Evolutionary conservation across 345 rosid genomes (phyloP).

Genomic region (Angophora floribunda): DNA sequence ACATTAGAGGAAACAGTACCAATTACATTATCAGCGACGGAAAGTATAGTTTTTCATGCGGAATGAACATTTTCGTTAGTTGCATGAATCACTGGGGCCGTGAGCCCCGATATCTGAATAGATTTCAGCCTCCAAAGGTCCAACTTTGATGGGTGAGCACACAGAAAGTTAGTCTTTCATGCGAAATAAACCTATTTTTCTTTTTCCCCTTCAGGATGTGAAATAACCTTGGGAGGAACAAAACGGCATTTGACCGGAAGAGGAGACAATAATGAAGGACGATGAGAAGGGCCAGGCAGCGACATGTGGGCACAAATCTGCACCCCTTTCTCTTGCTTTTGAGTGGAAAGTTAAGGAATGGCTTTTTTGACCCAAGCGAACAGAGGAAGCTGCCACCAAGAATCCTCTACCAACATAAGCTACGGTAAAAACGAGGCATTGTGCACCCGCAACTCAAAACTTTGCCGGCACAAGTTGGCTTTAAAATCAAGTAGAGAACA

Average conservation of each 20-base stretch:
- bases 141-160: neutral
- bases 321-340: neutral
- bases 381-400: neutral
- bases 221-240: neutral
- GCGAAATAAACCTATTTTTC: neutral
- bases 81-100: neutral
- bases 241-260: neutral
- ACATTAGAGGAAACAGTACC: neutral
- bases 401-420: neutral
- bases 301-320: neutral
- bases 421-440: neutral
- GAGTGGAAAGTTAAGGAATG: neutral
- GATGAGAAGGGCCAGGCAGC: neutral
- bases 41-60: neutral
- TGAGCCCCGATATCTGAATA: neutral
- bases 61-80: neutral
- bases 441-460: neutral
- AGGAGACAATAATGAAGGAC: neutral
- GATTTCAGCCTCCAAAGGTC: neutral
- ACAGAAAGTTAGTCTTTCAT: neutral
- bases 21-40: neutral
- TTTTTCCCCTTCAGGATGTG: neutral
- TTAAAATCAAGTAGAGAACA: neutral
- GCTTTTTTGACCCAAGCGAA: neutral
- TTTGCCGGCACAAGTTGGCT: neutral